Evolutionary conservation across 352 stramenopile genomes (phyloP).

Genomic region (Globisporangium radiosum): DNA sequence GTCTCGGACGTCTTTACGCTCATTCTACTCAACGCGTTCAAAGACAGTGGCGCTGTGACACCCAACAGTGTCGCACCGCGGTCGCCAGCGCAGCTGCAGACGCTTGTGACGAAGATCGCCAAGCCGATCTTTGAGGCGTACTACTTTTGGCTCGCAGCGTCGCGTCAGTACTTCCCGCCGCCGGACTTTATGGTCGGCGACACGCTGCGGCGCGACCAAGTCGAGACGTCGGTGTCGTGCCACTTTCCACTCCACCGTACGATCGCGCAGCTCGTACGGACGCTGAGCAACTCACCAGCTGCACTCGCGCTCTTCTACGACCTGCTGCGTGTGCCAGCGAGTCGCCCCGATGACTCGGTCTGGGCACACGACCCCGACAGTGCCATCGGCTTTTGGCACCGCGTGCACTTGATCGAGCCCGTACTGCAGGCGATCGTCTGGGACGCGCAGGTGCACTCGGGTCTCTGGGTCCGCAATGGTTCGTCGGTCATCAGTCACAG

Average conservation of each 20-base stretch:
- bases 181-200: slow-evolving; percentile 50
- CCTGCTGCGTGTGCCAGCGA: slow-evolving; percentile 31
- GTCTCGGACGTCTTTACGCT: slow-evolving; percentile 73
- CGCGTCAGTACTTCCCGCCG: slow-evolving; percentile 72
- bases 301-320: slow-evolving; percentile 56
- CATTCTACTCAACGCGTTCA: slow-evolving; percentile 78
- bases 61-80: slow-evolving; percentile 6
- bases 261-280: slow-evolving; percentile 65
- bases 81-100: slow-evolving; percentile 8
- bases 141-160: slow-evolving; percentile 76
- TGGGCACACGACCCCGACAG: slow-evolving; percentile 59
- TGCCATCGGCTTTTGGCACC: slow-evolving; percentile 76
- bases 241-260: slow-evolving; percentile 79
- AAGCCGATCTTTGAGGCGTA: slow-evolving; percentile 68
- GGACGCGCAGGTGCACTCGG: slow-evolving; percentile 80
- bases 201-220: slow-evolving; percentile 42
- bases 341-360: slow-evolving; percentile 21
- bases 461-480: slow-evolving; percentile 81
- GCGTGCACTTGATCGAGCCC: slow-evolving; percentile 68
- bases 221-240: slow-evolving; percentile 62
- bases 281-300: slow-evolving; percentile 46
- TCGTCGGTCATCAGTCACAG: slow-evolving; percentile 84
- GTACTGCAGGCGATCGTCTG: slow-evolving; percentile 81
- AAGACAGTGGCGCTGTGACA: slow-evolving; percentile 19
- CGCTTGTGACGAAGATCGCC: slow-evolving; percentile 46